Evolutionary conservation across 2,329 filamentous ascomycete genomes (phyloP).

Genomic region (Tolypocladium amazonense): DNA sequence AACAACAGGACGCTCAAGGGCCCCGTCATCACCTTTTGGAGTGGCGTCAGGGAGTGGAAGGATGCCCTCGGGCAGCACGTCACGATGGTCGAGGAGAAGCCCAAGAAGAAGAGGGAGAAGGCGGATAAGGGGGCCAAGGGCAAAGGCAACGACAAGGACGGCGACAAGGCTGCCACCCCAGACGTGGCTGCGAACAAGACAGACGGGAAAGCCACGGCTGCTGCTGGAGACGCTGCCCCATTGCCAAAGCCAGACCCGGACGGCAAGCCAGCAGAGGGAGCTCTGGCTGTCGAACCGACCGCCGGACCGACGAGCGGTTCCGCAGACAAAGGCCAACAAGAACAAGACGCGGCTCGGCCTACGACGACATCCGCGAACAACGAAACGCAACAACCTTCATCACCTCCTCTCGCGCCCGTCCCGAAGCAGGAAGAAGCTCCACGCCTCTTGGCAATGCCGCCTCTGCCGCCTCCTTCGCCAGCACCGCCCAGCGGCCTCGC

Average conservation of each 20-base stretch:
- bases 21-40: slow-evolving; percentile 86
- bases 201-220: background rate
- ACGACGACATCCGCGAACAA: background rate
- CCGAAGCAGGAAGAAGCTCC: slow-evolving; percentile 3
- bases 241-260: background rate
- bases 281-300: background rate
- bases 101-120: slow-evolving; percentile 44
- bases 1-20: slow-evolving; percentile 80
- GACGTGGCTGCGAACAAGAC: slow-evolving; percentile 8
- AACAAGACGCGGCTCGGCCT: too few relatives aligned
- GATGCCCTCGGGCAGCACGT: slow-evolving; percentile 62
- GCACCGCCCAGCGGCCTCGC: slow-evolving; percentile 7
- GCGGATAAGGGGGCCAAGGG: slow-evolving; percentile 21
- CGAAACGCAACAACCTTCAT: background rate
- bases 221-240: background rate
- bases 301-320: background rate
- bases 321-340: background rate
- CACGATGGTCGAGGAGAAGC: slow-evolving; percentile 51
- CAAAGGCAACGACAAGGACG: slow-evolving; percentile 19
- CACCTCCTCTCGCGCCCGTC: background rate
- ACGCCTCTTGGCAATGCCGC: slow-evolving; percentile 10
- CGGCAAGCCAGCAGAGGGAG: background rate
- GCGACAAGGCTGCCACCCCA: slow-evolving; percentile 6
- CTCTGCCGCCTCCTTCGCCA: slow-evolving; percentile 7
- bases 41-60: slow-evolving; percentile 75